Percentiles rank a stretch among this genome's conserved stretches.
Conservation (phyloP, 2,329 filamentous ascomycete species). For the Epichloe uncinata region DNA sequence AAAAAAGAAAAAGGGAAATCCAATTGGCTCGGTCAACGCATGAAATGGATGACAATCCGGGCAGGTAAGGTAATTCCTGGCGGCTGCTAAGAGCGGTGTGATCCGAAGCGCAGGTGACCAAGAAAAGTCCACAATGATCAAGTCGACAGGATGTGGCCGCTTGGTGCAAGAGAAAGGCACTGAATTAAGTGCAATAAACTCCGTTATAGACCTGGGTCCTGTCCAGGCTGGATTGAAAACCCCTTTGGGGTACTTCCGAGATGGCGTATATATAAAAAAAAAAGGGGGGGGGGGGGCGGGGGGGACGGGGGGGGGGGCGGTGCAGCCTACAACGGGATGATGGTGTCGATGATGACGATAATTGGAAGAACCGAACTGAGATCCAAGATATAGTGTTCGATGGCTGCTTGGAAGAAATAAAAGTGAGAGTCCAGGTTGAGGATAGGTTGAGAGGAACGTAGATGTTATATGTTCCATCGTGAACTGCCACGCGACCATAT, state of each 20-base stretch:
- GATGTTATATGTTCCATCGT: conserved; percentile 5
- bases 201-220: conserved; percentile 3
- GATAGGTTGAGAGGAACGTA: not conserved
- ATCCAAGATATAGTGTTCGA: not conserved
- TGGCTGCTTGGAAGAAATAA: not conserved
- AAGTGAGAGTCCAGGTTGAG: not conserved
- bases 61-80: not conserved
- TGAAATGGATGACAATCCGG: conserved; percentile 2
- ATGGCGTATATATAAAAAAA: not conserved
- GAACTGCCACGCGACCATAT: conserved; percentile 1
- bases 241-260: not conserved
- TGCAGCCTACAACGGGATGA: not conserved
- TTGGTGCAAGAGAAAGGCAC: conserved; percentile 1
- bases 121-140: conserved; percentile 2
- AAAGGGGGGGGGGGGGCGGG: too few species aligned
- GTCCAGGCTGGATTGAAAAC: not conserved
- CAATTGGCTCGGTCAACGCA: conserved; percentile 2
- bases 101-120: conserved; percentile 5
- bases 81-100: conserved; percentile 6
- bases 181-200: conserved; percentile 6
- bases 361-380: not conserved
- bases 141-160: conserved; percentile 2
- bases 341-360: not conserved
- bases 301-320: not conserved
- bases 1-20: not conserved